These are phyloP conservation scores for Glonium stellatum DNA, from an alignment of 495 filamentous ascomycete genomes.

Conservation along the genomic window DNA sequence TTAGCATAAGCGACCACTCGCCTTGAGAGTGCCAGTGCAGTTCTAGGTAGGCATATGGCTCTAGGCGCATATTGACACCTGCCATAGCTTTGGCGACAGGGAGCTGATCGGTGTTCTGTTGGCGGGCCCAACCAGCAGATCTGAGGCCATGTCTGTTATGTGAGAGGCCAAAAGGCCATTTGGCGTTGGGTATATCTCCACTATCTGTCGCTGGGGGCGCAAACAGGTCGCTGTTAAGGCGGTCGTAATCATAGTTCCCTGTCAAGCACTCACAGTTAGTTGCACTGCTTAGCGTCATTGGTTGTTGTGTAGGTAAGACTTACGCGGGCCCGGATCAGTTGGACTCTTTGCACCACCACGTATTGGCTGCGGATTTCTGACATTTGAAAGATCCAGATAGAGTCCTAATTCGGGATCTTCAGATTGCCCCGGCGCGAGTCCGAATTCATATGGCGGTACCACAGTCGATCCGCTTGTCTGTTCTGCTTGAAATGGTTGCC, in stretches of 20 bases:
- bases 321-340: constrained; percentile 56
- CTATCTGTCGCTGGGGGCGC: constrained; percentile 59
- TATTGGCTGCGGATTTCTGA: constrained; percentile 61
- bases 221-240: constrained; percentile 57
- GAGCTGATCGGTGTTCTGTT: constrained; percentile 59
- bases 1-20: constrained; percentile 61
- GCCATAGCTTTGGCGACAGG: constrained; percentile 62
- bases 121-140: constrained; percentile 59
- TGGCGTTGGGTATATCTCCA: constrained; percentile 55
- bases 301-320: not conserved
- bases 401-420: constrained; percentile 50
- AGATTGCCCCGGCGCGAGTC: constrained; percentile 49
- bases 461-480: no score
- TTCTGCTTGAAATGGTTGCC: no score
- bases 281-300: no score
- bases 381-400: constrained; percentile 56
- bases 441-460: constrained; percentile 26
- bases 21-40: constrained; percentile 67
- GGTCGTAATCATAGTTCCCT: constrained; percentile 53
- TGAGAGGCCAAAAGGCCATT: constrained; percentile 67
- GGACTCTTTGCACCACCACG: constrained; percentile 44
- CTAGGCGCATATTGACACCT: constrained; percentile 70
- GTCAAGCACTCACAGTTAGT: constrained; percentile 4
- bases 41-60: constrained; percentile 61
- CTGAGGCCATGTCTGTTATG: constrained; percentile 52